These are phyloP conservation scores for Sarocladium oryzae DNA, from an alignment of 2,329 filamentous ascomycete genomes.

Conservation along the genomic window DNA sequence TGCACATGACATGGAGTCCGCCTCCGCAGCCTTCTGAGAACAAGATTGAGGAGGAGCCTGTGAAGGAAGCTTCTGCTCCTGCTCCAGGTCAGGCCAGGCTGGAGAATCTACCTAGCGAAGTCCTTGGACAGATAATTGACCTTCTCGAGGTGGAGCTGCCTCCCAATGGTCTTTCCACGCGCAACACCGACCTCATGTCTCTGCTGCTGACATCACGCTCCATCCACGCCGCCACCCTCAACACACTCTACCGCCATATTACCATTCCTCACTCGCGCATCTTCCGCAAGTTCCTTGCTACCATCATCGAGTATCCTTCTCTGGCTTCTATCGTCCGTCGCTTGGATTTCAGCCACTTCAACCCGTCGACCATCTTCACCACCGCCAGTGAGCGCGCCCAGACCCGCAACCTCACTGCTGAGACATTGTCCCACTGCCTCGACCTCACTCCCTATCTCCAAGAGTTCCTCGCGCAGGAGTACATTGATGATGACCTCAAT, in stretches of 20 bases:
- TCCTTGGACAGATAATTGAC: conserved; percentile 67
- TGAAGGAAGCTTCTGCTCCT: conserved; percentile 17
- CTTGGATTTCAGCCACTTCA: conserved; percentile 81
- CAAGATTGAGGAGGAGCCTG: conserved; percentile 24
- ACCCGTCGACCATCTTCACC: conserved; percentile 68
- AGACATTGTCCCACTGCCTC: conserved; percentile 66
- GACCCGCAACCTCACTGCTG: conserved; percentile 68
- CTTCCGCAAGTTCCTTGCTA: conserved; percentile 73
- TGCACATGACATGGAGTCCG: conserved; percentile 49
- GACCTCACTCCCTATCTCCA: conserved; percentile 65
- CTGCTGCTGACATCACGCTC: conserved; percentile 70
- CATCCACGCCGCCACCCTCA: conserved; percentile 65
- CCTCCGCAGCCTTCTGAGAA: conserved; percentile 21
- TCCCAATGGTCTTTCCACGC: conserved; percentile 64
- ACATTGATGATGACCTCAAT: conserved; percentile 70
- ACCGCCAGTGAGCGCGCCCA: conserved; percentile 68
- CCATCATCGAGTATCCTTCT: conserved; percentile 58
- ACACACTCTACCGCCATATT: conserved; percentile 71
- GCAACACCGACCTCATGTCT: conserved; percentile 72
- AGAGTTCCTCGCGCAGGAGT: conserved; percentile 75
- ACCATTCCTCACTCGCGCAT: conserved; percentile 78
- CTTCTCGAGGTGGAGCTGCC: conserved; percentile 66
- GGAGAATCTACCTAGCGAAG: conserved; percentile 63
- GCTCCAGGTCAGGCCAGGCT: conserved; percentile 47
- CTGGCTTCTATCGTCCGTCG: conserved; percentile 71